phyloP scores from a whole-genome alignment of 257 asterid genomes.

The Solanum habrochaites region DNA sequence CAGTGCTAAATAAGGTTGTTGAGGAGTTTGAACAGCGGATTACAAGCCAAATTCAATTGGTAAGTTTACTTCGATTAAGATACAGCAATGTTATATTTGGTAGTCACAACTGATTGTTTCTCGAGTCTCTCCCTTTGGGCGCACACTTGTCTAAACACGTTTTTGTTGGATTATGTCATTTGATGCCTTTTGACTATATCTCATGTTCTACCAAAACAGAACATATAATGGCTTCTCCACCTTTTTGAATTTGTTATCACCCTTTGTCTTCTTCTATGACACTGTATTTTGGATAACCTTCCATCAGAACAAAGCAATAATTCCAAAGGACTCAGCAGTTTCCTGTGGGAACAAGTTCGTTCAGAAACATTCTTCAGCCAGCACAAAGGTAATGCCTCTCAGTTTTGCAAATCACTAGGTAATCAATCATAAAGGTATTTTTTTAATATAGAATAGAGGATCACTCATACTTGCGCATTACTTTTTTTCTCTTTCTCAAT shows the following conservation, averaged over 20 bases:
- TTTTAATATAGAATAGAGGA: background rate
- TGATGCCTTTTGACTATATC: background rate
- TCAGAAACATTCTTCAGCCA: slow-evolving; percentile 20
- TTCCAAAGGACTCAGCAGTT: slow-evolving; percentile 19
- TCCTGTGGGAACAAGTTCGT: slow-evolving; percentile 22
- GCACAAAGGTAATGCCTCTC: slow-evolving; percentile 26
- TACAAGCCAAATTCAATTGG: slow-evolving; percentile 51
- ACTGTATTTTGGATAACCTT: background rate
- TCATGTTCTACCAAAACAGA: background rate
- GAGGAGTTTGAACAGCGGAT: slow-evolving; percentile 79
- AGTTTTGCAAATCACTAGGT: background rate
- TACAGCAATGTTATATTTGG: background rate
- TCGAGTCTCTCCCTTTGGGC: background rate
- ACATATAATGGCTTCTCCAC: background rate
- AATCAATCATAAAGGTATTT: background rate
- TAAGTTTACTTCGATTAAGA: slow-evolving; percentile 7
- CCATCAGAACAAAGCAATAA: slow-evolving; percentile 39
- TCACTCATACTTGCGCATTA: background rate
- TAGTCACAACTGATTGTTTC: background rate
- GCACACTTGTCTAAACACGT: background rate
- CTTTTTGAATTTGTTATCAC: background rate
- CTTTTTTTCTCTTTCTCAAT: background rate
- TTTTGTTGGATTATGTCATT: background rate
- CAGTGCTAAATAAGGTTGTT: slow-evolving; percentile 72
- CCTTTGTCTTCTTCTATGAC: background rate